Conservation (phyloP, 2,329 filamentous ascomycete species). For the Diaporthe caulivora region DNA sequence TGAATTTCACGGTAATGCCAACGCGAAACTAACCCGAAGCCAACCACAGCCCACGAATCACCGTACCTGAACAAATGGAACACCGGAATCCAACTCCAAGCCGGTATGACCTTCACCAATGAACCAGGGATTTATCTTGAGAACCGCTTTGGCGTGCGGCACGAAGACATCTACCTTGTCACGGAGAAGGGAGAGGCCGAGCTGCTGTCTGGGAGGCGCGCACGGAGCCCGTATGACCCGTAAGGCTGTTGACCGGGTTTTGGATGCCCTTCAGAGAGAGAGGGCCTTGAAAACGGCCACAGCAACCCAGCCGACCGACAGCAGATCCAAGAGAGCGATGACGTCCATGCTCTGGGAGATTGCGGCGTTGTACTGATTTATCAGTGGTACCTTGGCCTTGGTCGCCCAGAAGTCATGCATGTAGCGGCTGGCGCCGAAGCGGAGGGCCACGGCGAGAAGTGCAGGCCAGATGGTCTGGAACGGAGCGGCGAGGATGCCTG, state of each 20-base stretch:
- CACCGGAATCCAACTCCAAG: slow-evolving; percentile 55
- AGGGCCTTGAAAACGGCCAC: slow-evolving; percentile 43
- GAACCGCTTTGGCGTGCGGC: slow-evolving; percentile 70
- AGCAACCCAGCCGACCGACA: slow-evolving; percentile 43
- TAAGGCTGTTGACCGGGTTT: slow-evolving; percentile 36
- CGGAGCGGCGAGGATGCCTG: slow-evolving; percentile 31
- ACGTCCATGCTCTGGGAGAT: slow-evolving; percentile 45
- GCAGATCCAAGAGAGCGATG: slow-evolving; percentile 40
- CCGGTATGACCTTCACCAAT: slow-evolving; percentile 73
- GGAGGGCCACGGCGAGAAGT: slow-evolving; percentile 39
- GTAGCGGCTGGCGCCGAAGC: slow-evolving; percentile 42
- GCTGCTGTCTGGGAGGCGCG: slow-evolving; percentile 65
- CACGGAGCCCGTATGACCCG: slow-evolving; percentile 66
- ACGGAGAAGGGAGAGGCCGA: slow-evolving; percentile 65
- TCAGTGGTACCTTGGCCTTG: slow-evolving; percentile 46
- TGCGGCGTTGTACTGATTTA: slow-evolving; percentile 49
- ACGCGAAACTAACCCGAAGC: slow-evolving; percentile 9
- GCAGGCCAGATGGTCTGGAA: slow-evolving; percentile 41
- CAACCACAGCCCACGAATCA: slow-evolving; percentile 66
- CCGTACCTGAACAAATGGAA: slow-evolving; percentile 76
- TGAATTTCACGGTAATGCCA: not conserved
- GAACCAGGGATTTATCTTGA: slow-evolving; percentile 74
- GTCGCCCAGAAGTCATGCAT: slow-evolving; percentile 47
- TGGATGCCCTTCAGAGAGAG: slow-evolving; percentile 22
- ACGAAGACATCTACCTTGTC: slow-evolving; percentile 73